Percentiles rank a stretch among this genome's conserved stretches.
Conservation (phyloP, 441 rosid genomes). For the Euphorbia celastroides region DNA sequence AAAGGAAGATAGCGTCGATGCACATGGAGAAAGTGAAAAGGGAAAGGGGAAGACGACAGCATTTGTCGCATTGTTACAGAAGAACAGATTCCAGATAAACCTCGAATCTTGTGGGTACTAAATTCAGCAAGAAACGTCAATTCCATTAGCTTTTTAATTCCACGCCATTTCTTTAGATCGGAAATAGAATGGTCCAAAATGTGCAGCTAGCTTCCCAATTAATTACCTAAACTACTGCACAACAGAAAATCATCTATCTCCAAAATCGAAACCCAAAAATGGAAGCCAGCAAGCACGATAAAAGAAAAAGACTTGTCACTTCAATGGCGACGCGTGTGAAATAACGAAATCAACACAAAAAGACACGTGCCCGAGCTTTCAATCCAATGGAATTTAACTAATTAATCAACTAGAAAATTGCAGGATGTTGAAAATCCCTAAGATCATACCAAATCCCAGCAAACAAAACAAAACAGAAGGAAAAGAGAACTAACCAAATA, state of each 20-base stretch:
- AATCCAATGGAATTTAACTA: too few relatives aligned
- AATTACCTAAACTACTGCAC: not conserved
- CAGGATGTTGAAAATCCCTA: slow-evolving; percentile 14
- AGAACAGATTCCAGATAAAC: not conserved
- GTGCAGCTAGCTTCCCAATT: not conserved
- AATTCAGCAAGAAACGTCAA: not conserved
- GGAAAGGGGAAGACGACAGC: slow-evolving; percentile 15
- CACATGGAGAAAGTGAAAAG: not conserved
- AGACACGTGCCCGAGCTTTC: not conserved
- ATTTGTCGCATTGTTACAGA: not conserved
- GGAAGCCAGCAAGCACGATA: not conserved
- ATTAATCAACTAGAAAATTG: not conserved
- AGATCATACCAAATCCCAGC: slow-evolving; percentile 15
- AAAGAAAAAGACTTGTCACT: not conserved
- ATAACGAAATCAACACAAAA: not conserved
- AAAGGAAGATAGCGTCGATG: not conserved
- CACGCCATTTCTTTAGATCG: not conserved
- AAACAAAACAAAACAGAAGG: not conserved
- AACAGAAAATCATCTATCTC: not conserved
- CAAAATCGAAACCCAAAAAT: not conserved
- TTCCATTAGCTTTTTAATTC: not conserved
- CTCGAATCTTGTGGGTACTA: slow-evolving; percentile 10
- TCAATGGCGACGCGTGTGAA: not conserved
- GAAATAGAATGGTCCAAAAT: slow-evolving; percentile 2
- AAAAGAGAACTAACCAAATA: slow-evolving; percentile 52